Evolutionary conservation across 2,329 filamentous ascomycete species (phyloP), one percentile per base, ranked within the genome.

Genomic region (Trichothecium sympodiale): DNA sequence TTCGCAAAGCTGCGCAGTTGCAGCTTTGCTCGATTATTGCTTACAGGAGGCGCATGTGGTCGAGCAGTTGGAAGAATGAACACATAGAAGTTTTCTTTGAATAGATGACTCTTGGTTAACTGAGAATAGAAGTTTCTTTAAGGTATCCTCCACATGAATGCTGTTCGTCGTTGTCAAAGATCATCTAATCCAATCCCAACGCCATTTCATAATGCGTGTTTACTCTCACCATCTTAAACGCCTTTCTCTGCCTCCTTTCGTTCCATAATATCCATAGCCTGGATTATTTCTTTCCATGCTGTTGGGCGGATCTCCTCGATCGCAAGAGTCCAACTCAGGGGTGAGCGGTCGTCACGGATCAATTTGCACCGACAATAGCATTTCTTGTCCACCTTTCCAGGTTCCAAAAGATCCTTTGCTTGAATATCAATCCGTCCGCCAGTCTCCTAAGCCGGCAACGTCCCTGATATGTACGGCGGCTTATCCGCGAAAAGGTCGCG

Each of bases 401-500:
- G 15, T 6, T 36, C 35, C 30, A 56, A 29, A 14, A 59, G 45
- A 3, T 47, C 46, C 10, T 26, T 31, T 5, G 53, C 48, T 7
- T 42, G 43, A 15, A 39, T 35, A 35, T 58, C 51, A 10, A 47
- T 29, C 23, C 43, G 39, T 18, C 49, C 46, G 9, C 51, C 54
- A 4, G 23, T 25, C 29, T 53, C 46, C 51, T 51, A 56, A 18
- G 43, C 41, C 16, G 41, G 17, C 13, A 58, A 46, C 8, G 45
- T 38, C 10, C 54, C 56, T n/a, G 45, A 47, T 5, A 58, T 29
- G 36, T 69, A 71, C 0, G 76, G 77, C 5, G 68, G 67, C 9
- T 61, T 62, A 15, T 74, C 65, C 40, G 74, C 71, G 44, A 75
- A 77, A 0, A 83, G 52, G 45, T 82, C 77, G 28, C 63, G 61